Conservation (phyloP, 2,329 filamentous ascomycete species). For the Ophiostoma himal-ulmi region DNA sequence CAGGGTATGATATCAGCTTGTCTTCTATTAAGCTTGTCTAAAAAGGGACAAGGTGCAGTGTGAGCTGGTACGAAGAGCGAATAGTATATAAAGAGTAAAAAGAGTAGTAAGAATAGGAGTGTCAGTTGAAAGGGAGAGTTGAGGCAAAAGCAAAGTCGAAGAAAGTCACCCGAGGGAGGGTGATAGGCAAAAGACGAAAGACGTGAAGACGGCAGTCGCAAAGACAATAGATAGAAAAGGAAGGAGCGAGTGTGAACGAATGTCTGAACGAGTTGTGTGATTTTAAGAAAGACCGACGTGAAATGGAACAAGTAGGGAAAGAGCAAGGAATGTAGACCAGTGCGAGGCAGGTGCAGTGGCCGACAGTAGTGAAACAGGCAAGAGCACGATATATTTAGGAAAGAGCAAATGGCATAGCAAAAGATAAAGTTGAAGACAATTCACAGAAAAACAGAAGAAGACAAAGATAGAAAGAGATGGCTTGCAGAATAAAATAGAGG, state of each 20-base stretch:
- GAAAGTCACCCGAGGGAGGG: background rate
- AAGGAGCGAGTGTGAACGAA: background rate
- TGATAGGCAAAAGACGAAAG: background rate
- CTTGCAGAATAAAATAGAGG: background rate
- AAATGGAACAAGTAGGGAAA: background rate
- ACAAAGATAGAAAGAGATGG: background rate
- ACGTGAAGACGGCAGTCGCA: background rate
- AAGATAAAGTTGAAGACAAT: background rate
- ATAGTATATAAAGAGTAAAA: background rate
- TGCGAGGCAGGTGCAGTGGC: background rate
- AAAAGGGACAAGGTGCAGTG: constrained; percentile 18
- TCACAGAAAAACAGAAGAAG: background rate
- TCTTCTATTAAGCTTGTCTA: constrained; percentile 19
- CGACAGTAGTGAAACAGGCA: constrained; percentile 1
- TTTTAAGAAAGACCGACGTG: background rate
- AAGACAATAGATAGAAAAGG: background rate
- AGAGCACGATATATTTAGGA: background rate
- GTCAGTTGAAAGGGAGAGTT: background rate
- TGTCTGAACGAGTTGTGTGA: background rate
- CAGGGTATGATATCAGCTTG: constrained; percentile 2
- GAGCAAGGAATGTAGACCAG: background rate
- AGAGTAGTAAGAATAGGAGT: background rate
- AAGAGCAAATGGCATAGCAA: background rate
- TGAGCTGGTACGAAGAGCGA: background rate
- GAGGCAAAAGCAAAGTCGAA: background rate